Evolutionary conservation across 768 basidiomycete species (phyloP), one percentile per base, ranked within the genome.

Genomic region (Mycena crocata): DNA sequence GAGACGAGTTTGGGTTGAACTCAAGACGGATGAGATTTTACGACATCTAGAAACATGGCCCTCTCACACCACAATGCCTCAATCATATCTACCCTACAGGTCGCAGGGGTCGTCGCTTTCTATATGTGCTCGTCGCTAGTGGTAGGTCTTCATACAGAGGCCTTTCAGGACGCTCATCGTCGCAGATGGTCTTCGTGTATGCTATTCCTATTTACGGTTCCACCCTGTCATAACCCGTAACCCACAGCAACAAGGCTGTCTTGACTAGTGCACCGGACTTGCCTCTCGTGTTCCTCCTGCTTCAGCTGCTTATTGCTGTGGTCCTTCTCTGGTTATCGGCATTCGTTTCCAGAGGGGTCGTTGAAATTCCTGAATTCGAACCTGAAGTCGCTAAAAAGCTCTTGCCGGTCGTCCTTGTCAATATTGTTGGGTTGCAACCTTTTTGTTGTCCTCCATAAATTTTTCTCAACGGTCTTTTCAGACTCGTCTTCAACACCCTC

Each of bases 71-170:
- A n/a, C n/a, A n/a, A n/a, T n/a, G n/a, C n/a, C n/a, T n/a, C n/a
- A n/a, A 57, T 15, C 56, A 64, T 58, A 49, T 3, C 21, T 50
- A 34, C 44, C 31, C 66, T 85, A 61, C 82, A 89, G 75, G 88
- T 93, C 49, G 88, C 89, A 19, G 86, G 77, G n/a, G 92, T 94
- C 28, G 91, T 93, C 67, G 68, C 83, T 9, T 94, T 94, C 78
- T 94, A 93, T 81, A 93, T 94, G 92, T 76, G 78, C 26, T 85
- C 92, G 3, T 92, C 92, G 4, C 81, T 94, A 10, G 86, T 93
- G 42, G 91, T 93, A 73, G 76, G 91, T 84, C 35, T 32, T 69
- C 46, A 35, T 44, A 26, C 48, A 40, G 59, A 39, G 24, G 17
- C 7, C 28, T 23, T 32, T 34, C 35, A 46, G 66, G 51, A 48